Conservation (phyloP, 2,329 filamentous ascomycete species). For the Sporothrix brasiliensis region DNA sequence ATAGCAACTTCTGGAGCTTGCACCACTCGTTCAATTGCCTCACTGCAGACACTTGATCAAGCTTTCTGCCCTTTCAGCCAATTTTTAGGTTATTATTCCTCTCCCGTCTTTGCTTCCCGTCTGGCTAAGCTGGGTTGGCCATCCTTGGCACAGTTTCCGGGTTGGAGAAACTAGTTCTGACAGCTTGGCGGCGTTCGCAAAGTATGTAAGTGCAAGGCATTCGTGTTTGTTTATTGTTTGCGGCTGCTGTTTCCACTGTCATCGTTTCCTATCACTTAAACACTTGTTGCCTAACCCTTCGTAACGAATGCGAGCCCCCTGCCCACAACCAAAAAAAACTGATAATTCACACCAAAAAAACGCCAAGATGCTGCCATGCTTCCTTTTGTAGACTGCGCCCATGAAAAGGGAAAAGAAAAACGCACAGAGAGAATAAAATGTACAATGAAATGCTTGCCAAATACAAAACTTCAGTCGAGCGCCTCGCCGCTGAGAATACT, state of each 20-base stretch:
- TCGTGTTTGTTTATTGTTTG: slow-evolving; percentile 2
- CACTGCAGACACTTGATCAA: neutral
- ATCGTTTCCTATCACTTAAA: slow-evolving; percentile 14
- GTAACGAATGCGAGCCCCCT: neutral
- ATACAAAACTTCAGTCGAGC: slow-evolving; percentile 50
- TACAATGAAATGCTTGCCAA: neutral
- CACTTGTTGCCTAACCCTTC: slow-evolving; percentile 11
- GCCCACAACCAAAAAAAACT: neutral
- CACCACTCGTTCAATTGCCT: slow-evolving; percentile 8
- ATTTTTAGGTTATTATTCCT: slow-evolving; percentile 6
- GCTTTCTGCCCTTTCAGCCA: slow-evolving; percentile 24
- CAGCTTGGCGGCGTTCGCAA: neutral
- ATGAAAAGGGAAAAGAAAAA: neutral
- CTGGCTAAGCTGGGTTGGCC: slow-evolving; percentile 31
- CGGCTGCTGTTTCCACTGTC: neutral
- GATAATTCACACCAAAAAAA: slow-evolving; percentile 1
- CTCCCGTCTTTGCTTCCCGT: slow-evolving; percentile 1
- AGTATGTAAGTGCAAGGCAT: neutral
- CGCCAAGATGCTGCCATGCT: slow-evolving; percentile 9
- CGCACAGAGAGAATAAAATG: neutral
- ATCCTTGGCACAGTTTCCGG: slow-evolving; percentile 23
- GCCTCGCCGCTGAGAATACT: slow-evolving; percentile 65
- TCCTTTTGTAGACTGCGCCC: slow-evolving; percentile 12
- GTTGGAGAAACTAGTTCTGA: neutral
- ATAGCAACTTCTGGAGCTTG: neutral